A percentile compares a stretch with the other conserved stretches of the same genome.
These are phyloP conservation scores for Aspergillus neoniger DNA, from an alignment of 2,329 filamentous ascomycete species.

Conservation along the genomic window DNA sequence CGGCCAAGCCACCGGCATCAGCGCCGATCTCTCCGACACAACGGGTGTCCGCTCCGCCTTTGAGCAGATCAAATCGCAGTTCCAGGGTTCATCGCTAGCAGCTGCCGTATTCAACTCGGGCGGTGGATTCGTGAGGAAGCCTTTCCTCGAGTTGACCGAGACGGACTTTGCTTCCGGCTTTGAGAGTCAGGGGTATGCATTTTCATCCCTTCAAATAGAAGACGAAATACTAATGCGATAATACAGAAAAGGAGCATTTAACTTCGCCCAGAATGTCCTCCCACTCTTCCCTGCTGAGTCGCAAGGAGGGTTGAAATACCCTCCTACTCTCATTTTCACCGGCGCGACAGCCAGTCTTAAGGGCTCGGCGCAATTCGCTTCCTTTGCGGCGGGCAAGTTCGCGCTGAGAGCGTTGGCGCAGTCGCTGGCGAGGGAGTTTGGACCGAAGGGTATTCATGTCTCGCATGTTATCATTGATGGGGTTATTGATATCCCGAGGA, in stretches of 20 bases:
- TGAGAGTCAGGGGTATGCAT: conserved; percentile 51
- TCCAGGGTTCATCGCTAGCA: conserved; percentile 46
- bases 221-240: not conserved
- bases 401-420: conserved; percentile 73
- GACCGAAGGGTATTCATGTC: conserved; percentile 80
- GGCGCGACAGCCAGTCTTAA: conserved; percentile 80
- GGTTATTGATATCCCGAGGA: conserved; percentile 76
- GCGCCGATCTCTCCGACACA: conserved; percentile 58
- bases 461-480: conserved; percentile 82
- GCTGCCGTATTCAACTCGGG: conserved; percentile 64
- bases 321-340: conserved; percentile 81
- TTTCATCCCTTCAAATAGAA: no score
- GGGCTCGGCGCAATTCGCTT: conserved; percentile 67
- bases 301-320: conserved; percentile 53
- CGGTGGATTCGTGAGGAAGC: conserved; percentile 60
- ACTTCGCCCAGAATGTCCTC: conserved; percentile 71
- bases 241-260: conserved; percentile 63
- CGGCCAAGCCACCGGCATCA: conserved; percentile 62
- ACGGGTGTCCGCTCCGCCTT: conserved; percentile 57
- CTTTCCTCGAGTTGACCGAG: conserved; percentile 62
- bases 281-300: conserved; percentile 64
- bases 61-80: conserved; percentile 55
- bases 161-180: conserved; percentile 57
- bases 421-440: conserved; percentile 79
- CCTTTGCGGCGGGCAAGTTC: conserved; percentile 80